These are phyloP conservation scores for Trametopsis cervina DNA, from an alignment of 768 basidiomycete species.

Conservation along the genomic window DNA sequence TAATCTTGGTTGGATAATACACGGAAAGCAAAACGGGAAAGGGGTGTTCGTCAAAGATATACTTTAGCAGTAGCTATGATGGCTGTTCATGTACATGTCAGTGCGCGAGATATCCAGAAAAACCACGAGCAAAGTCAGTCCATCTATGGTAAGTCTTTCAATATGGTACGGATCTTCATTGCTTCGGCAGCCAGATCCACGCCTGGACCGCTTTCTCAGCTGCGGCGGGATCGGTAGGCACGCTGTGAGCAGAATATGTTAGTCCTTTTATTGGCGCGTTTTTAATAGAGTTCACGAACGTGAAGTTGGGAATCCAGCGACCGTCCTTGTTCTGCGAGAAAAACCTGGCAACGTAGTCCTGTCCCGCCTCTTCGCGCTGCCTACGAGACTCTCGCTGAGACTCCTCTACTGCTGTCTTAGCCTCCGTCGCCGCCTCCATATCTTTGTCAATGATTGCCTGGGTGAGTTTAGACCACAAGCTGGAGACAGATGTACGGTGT, in stretches of 20 bases:
- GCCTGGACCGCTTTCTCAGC: conserved; percentile 61
- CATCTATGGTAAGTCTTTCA: conserved; percentile 3
- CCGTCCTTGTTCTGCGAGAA: conserved; percentile 67
- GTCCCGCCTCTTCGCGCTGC: conserved; percentile 66
- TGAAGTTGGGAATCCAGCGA: conserved; percentile 77
- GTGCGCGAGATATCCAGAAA: neutral
- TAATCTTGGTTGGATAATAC: conserved; percentile 14
- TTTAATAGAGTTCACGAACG: conserved; percentile 35
- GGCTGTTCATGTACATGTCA: neutral
- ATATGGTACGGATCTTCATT: too few relatives aligned
- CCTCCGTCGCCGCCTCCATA: conserved; percentile 90
- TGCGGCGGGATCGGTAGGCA: conserved; percentile 62
- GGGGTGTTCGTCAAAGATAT: too few relatives aligned
- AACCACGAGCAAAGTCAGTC: neutral
- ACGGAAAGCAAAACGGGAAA: neutral
- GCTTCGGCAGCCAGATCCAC: conserved; percentile 95
- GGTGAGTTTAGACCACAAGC: conserved; percentile 82
- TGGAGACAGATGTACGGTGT: conserved; percentile 18
- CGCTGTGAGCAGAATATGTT: conserved; percentile 33
- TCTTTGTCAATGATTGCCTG: conserved; percentile 80
- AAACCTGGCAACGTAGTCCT: conserved; percentile 66
- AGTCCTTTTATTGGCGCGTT: conserved; percentile 6
- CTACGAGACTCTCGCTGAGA: conserved; percentile 79
- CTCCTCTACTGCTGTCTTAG: conserved; percentile 88
- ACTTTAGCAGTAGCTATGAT: neutral